Evolutionary conservation across 108 stramenopile species (phyloP), one percentile per base, ranked within the genome.

Genomic region (Fragilariopsis cylindrus): DNA sequence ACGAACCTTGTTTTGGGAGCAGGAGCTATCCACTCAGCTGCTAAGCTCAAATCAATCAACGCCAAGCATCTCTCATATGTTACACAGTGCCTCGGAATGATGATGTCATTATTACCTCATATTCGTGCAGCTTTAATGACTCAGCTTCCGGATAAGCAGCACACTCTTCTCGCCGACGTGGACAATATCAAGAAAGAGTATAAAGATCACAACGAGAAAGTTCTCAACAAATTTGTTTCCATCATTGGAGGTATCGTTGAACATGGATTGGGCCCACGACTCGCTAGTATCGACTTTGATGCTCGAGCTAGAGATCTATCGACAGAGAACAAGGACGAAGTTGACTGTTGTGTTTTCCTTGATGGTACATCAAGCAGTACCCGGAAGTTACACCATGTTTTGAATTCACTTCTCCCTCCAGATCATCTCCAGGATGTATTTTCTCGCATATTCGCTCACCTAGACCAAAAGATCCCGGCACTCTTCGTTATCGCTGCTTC

Each of bases 171-270:
- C 19, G 74, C 71, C 60, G 95, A 97, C 71, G 70, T 98, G 67
- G 98, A 98, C 82, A 90, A 89, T 74, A 95, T 98, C 55, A 88
- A 90, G 69, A 84, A 83, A 57, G 97, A 96, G 54, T 95, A 92
- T 72, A 67, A 72, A 3, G 97, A 98, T 40, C 97, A 98, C 82
- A 90, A 84, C 60, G 92, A 93, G 67, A 95, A 92, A 84, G 95
- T 98, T 53, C 72, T 99, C 39, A 85, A 82, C 78, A 99, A 99
- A 74, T 97, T 99, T 77, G 97, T 97, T 18, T 91, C 86, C 54
- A 99, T 99, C 74, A 95, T 99, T 55, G 95, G 93, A 48, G 96
- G 97, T 53, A 92, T 97, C 53, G 87, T 98, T 15, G 98, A 96
- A 69, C 89, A 95, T 55, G 82, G 85, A 18, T 77, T 93, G 52